Percentiles rank a stretch among this genome's conserved stretches.
phyloP scores from a whole-genome alignment of 257 asterid species.

The Capsicum baccatum region DNA sequence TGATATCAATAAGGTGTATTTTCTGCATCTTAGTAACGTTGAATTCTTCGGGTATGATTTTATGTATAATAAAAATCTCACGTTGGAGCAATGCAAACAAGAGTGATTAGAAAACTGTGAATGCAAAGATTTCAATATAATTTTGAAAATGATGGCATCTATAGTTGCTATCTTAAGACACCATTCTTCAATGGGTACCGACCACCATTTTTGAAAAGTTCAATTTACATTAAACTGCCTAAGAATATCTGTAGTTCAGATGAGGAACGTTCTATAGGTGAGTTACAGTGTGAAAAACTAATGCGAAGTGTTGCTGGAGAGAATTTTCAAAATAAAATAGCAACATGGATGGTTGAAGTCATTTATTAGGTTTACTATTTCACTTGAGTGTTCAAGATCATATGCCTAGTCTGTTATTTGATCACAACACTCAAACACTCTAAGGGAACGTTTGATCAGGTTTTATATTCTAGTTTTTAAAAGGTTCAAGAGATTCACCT shows the following conservation, averaged over 20 bases:
- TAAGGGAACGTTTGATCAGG: not conserved
- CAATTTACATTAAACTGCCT: constrained; percentile 26
- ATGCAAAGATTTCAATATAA: not conserved
- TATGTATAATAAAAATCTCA: not conserved
- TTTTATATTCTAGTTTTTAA: constrained; percentile 13
- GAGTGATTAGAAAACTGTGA: not conserved
- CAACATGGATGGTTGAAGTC: constrained; percentile 28
- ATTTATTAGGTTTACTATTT: not conserved
- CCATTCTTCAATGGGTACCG: constrained; percentile 22
- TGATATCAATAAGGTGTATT: not conserved
- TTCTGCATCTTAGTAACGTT: not conserved
- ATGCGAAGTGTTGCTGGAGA: not conserved
- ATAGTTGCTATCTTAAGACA: constrained; percentile 17
- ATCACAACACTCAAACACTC: constrained; percentile 17
- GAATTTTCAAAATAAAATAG: not conserved
- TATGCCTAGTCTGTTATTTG: not conserved
- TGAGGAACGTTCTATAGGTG: not conserved
- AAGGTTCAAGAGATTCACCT: constrained; percentile 31
- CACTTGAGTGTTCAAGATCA: constrained; percentile 25
- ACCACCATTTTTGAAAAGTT: constrained; percentile 11
- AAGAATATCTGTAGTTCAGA: not conserved
- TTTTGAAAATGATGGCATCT: not conserved
- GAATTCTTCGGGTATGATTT: not conserved
- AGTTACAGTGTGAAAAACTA: not conserved
- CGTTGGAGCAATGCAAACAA: not conserved